Evolutionary conservation across 495 filamentous ascomycete species (phyloP), one percentile per base, ranked within the genome.

Genomic region (Aspergillus cavernicola): DNA sequence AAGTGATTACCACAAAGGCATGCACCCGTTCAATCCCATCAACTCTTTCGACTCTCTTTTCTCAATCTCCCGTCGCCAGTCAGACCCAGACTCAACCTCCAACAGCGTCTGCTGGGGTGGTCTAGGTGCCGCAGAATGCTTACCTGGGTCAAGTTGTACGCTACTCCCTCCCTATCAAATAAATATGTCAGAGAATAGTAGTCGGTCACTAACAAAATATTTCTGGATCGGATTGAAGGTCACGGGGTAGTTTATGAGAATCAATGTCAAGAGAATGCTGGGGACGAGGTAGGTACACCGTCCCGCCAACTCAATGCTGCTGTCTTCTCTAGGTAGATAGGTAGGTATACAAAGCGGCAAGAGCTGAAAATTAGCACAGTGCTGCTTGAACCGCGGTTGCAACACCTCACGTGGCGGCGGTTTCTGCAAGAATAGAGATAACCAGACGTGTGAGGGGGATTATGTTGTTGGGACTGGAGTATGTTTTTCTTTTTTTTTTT

Each of bases 371-470:
- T 29, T 29, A 9, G 9, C 37, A 37, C 22, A 43, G 50, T 52
- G 50, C 50, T 52, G 50, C 31, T 26, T 52, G 28, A 28, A 52
- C 11, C 15, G 4, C 28, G 0, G n/a, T 23, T 52, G 50, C 29
- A 24, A 22, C 19, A 43, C 40, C 10, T 11, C 16, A 2, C 35
- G 24, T 12, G 50, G 50, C 11, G 18, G 16, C 9, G 50, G 50
- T 3, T 44, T 42, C 50, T 52, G 50, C 22, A 31, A 18, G 22
- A 36, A 52, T 15, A 36, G 15, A 6, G 13, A 52, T 35, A 52
- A 52, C 28, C 50, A 52, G 32, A 52, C 50, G 4, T 52, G 50
- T 16, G 39, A 16, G 13, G 45, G 45, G 2, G 45, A 37, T 9
- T 49, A n/a, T n/a, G 45, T 49, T 20, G 13, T 24, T 24, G 45